phyloP scores from a whole-genome alignment of 305 asterid genomes.

The Fraxinus angustifolia region DNA sequence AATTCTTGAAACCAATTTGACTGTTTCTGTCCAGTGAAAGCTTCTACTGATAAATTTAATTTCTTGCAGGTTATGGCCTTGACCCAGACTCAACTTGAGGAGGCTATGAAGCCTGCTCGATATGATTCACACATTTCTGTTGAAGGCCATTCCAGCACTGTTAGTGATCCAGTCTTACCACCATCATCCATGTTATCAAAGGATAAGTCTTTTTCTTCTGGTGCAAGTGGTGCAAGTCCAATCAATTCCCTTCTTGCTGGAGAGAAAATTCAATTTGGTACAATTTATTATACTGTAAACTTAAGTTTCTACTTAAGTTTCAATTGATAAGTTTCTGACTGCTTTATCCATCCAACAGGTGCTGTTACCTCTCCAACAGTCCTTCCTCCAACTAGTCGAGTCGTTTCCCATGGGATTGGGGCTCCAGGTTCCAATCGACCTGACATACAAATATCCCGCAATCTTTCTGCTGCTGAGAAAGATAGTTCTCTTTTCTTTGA shows the following conservation, averaged over 20 bases:
- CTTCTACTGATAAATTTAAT: slow-evolving; percentile 19
- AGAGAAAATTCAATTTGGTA: slow-evolving; percentile 97
- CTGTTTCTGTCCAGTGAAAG: background rate
- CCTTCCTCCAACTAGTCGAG: slow-evolving; percentile 68
- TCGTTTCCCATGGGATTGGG: slow-evolving; percentile 60
- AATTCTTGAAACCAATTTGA: background rate
- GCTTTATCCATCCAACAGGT: slow-evolving; percentile 39
- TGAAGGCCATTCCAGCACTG: slow-evolving; percentile 61
- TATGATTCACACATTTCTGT: slow-evolving; percentile 56
- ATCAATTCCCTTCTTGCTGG: slow-evolving; percentile 91
- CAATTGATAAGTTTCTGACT: background rate
- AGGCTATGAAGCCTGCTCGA: slow-evolving; percentile 76
- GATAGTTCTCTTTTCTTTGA: slow-evolving; percentile 55
- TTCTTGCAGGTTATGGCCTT: slow-evolving; percentile 71
- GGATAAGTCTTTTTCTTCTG: slow-evolving; percentile 63
- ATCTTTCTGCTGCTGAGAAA: slow-evolving; percentile 49
- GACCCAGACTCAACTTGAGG: slow-evolving; percentile 88
- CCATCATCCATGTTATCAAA: slow-evolving; percentile 55
- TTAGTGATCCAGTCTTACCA: slow-evolving; percentile 53
- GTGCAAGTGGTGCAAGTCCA: slow-evolving; percentile 80
- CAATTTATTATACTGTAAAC: background rate
- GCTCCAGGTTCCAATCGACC: slow-evolving; percentile 81
- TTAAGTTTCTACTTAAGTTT: background rate
- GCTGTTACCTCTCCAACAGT: slow-evolving; percentile 89
- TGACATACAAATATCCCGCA: slow-evolving; percentile 58